Evolutionary conservation across 78 protist species (phyloP), one percentile per base, ranked within the genome.

Genomic region (Paratrimastix pyriformis): DNA sequence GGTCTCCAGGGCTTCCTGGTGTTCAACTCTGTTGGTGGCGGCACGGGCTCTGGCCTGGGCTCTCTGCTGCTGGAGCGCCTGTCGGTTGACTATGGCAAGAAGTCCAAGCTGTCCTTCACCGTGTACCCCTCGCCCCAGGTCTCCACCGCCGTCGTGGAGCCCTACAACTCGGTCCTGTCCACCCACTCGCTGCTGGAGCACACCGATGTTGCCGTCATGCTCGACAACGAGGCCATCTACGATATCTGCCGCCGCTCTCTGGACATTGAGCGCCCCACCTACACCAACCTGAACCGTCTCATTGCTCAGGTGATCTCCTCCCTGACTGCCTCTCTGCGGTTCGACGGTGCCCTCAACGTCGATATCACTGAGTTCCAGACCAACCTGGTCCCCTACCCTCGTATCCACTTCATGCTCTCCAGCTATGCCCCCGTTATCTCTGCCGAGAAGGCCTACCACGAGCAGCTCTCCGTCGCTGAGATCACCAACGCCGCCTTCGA

Each of bases 31-130:
- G 79, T 87, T 54, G 91, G 91, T 40, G 97, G 97, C 9, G 99
- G 99, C 38, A 93, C 98, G 26, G 99, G 99, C 48, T 94, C 99
- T 18, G 99, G 99, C n/a, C 89, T 97, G 42, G 91, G 86, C 44
- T 54, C 97, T n/a, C 87, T 91, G 55, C 90, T 96, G 29, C 75
- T 94, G 72, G 96, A 94, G 86, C 87, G 94, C 39, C 88, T 97
- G 64, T 87, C 97, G 21, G 85, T 87, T 30, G 98, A 97, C 77
- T 97, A 95, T 86, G 98, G 98, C 72, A 92, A 92, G 91, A 93
- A 94, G 91, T 86, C 95, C 69, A 92, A 95, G 91, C 88, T 95
- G 39, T 94, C 89, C 57, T 94, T 94, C 85, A 57, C 91, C 58
- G 72, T 94, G 65, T 91, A 83, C 42, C 88, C 88, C 13, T 72